Evolutionary conservation across 179 eudicot species (phyloP).

Genomic region (Actinidia polygama): DNA sequence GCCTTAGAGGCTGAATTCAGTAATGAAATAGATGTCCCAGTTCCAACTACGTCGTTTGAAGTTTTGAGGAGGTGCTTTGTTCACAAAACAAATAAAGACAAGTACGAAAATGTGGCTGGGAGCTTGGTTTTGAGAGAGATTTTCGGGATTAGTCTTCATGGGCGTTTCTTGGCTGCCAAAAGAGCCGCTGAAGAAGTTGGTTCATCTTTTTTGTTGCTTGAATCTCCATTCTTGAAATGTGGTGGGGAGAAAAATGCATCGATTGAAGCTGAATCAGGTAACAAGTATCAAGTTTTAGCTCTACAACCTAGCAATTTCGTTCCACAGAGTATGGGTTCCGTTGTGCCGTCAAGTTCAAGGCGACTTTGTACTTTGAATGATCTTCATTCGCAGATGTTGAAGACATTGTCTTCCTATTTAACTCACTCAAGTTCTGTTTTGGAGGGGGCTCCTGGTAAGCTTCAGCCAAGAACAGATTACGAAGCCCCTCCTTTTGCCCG

Average conservation of each 20-base stretch:
- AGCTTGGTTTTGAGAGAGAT: constrained; percentile 80
- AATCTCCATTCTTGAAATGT: constrained; percentile 54
- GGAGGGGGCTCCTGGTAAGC: constrained; percentile 21
- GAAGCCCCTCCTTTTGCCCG: constrained; percentile 79
- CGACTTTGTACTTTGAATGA: constrained; percentile 45
- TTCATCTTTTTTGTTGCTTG: constrained; percentile 68
- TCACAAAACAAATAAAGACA: constrained; percentile 62
- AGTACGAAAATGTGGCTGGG: constrained; percentile 77
- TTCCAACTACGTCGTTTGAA: constrained; percentile 78
- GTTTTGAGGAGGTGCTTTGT: constrained; percentile 77
- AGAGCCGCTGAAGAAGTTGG: constrained; percentile 75
- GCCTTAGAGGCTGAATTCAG: constrained; percentile 34
- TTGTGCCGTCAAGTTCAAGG: constrained; percentile 37
- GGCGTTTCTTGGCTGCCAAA: constrained; percentile 72
- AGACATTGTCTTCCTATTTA: constrained; percentile 46
- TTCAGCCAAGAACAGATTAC: constrained; percentile 56
- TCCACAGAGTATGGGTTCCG: constrained; percentile 45
- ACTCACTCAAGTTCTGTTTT: constrained; percentile 34
- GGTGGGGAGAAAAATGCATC: constrained; percentile 24
- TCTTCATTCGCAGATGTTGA: constrained; percentile 62
- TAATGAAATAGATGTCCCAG: constrained; percentile 32
- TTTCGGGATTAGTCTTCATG: constrained; percentile 76
- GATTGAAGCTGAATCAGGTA: constrained; percentile 33
- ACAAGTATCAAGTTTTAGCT: constrained; percentile 40
- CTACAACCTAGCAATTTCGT: constrained; percentile 54